phyloP scores from a whole-genome alignment of 2,329 filamentous ascomycete species.

The Fusarium nanum region DNA sequence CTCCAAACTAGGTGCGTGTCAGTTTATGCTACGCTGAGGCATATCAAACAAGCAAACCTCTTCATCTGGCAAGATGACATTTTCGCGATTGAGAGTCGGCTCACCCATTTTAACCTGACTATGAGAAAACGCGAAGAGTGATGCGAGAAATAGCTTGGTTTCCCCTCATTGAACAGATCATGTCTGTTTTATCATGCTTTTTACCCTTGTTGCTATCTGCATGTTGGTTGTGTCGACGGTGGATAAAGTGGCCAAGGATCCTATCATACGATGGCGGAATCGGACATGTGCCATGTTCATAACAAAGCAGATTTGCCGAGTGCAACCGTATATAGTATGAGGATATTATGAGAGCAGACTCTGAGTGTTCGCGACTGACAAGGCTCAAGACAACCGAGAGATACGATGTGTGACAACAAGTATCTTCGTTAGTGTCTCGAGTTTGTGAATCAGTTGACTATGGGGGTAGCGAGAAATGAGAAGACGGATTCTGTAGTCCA shows the following conservation, averaged over 20 bases:
- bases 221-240: constrained; percentile 7
- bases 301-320: background rate
- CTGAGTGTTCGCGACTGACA: background rate
- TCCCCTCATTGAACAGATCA: constrained; percentile 3
- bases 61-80: constrained; percentile 13
- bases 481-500: background rate
- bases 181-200: background rate
- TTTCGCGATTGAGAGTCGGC: constrained; percentile 2
- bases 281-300: background rate
- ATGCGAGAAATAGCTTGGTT: background rate
- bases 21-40: background rate
- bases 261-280: constrained; percentile 4
- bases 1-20: background rate
- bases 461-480: too few relatives aligned
- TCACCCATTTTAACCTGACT: background rate
- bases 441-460: background rate
- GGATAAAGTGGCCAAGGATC: background rate
- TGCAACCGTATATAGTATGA: background rate
- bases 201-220: constrained; percentile 7
- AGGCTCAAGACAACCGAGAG: background rate
- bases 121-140: background rate
- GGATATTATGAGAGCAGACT: fast-evolving
- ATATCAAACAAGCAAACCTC: background rate
- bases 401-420: background rate
- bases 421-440: background rate